Percentiles rank a stretch among this genome's conserved stretches.
Conservation (phyloP, 441 rosid genomes). For the Gossypium gossypioides region DNA sequence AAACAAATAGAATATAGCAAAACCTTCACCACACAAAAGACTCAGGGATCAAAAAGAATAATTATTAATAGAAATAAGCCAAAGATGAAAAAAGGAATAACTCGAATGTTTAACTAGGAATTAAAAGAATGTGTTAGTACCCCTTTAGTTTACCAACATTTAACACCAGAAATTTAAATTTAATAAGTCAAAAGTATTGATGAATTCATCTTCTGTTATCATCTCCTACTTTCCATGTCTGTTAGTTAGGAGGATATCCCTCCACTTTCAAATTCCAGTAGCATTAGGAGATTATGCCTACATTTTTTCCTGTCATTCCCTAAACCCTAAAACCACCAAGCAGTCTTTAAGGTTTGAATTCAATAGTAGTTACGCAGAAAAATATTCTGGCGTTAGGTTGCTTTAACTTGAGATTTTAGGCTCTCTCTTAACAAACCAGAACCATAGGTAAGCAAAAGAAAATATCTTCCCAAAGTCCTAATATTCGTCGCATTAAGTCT, state of each 20-base stretch:
- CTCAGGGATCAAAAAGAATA: not conserved
- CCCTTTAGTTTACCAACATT: not conserved
- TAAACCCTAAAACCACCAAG: not conserved
- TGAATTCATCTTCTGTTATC: not conserved
- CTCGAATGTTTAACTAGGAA: not conserved
- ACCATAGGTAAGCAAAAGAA: not conserved
- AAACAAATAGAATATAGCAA: not conserved
- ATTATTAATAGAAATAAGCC: not conserved
- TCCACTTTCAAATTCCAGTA: not conserved
- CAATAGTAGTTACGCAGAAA: not conserved
- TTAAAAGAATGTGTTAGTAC: not conserved
- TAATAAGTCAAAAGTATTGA: not conserved
- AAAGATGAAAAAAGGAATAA: not conserved
- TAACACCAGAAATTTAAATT: not conserved
- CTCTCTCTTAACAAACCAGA: not conserved
- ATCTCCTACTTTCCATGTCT: not conserved
- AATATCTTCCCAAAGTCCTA: not conserved
- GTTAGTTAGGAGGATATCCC: not conserved
- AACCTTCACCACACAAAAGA: not conserved
- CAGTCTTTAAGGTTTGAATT: not conserved
- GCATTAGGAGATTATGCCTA: not conserved
- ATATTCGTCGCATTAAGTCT: not conserved
- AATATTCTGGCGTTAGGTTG: not conserved
- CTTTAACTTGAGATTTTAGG: not conserved
- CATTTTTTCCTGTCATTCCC: not conserved